Conservation (phyloP, 2,329 filamentous ascomycete species). For the Didymella glomerata region DNA sequence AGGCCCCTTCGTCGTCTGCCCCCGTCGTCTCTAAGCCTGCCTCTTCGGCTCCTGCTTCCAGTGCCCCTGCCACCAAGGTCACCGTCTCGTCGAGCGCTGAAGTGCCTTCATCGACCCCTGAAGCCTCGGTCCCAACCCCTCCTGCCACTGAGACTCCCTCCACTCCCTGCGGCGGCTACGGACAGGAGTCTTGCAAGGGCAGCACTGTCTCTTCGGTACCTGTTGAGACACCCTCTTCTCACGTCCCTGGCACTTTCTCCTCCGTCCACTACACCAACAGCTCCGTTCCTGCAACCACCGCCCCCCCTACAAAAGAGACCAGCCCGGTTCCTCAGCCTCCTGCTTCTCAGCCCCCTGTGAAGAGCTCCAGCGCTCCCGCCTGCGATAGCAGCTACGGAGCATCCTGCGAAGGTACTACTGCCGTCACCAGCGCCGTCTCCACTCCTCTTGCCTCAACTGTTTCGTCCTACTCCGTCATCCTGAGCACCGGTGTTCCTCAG, state of each 20-base stretch:
- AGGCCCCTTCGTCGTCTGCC: conserved; percentile 9
- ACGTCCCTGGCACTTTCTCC: conserved; percentile 14
- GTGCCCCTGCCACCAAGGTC: conserved; percentile 19
- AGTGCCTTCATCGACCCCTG: conserved; percentile 3
- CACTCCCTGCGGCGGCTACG: conserved; percentile 14
- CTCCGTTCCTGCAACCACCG: conserved; percentile 26
- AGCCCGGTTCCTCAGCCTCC: too few species aligned
- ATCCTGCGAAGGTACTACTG: conserved; percentile 28
- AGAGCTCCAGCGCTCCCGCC: conserved; percentile 8
- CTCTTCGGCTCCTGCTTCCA: conserved; percentile 16
- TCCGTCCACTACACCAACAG: conserved; percentile 29
- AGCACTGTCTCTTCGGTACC: conserved; percentile 16
- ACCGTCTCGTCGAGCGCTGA: conserved; percentile 1
- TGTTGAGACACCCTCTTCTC: conserved; percentile 13
- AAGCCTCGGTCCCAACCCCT: conserved; percentile 7
- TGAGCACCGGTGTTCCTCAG: conserved; percentile 27
- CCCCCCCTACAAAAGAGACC: conserved; percentile 21
- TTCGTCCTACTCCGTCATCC: conserved; percentile 17
- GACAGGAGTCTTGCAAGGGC: conserved; percentile 13
- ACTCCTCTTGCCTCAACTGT: conserved; percentile 17
- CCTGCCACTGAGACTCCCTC: conserved; percentile 21
- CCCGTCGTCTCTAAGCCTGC: conserved; percentile 18
- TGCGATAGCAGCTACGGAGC: conserved; percentile 27
- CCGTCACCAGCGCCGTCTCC: conserved; percentile 20
- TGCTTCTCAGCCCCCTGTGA: conserved; percentile 4